Percentiles rank a stretch among this genome's conserved stretches.
phyloP scores from a whole-genome alignment of 129 eudicot genomes.

The Chrysanthemum makinoi region DNA sequence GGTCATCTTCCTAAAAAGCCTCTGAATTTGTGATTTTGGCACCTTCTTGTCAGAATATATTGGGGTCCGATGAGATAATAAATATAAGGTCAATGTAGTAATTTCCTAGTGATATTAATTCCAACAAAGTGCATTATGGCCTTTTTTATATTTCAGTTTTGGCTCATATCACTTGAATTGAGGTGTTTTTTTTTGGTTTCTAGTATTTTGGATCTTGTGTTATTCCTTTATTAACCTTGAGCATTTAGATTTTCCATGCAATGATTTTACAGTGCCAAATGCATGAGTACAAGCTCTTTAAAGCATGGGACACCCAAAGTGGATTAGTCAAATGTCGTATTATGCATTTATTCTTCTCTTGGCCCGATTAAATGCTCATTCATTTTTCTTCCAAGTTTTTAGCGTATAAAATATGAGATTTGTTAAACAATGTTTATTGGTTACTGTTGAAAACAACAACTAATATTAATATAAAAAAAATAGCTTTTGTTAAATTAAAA shows the following conservation, averaged over 20 bases:
- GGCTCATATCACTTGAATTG: constrained; percentile 24
- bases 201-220: constrained; percentile 34
- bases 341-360: constrained; percentile 1
- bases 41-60: constrained; percentile 40
- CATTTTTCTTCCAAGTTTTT: not conserved
- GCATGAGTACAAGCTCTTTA: constrained; percentile 11
- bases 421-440: too few species aligned
- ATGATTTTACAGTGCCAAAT: constrained; percentile 7
- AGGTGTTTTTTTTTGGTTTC: constrained; percentile 25
- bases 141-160: constrained; percentile 15
- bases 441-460: too few species aligned
- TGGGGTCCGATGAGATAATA: constrained; percentile 21
- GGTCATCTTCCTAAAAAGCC: constrained; percentile 1
- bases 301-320: constrained; percentile 15
- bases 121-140: too few species aligned
- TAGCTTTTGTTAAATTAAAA: too few species aligned
- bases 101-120: too few species aligned
- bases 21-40: constrained; percentile 35
- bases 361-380: constrained; percentile 4
- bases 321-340: constrained; percentile 16
- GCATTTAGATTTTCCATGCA: not conserved
- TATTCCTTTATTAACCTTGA: constrained; percentile 3
- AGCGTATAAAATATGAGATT: too few species aligned
- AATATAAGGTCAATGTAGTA: too few species aligned
- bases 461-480: too few species aligned